Conservation (phyloP, 140 eudicot genomes). For the Flaveria floridana region DNA sequence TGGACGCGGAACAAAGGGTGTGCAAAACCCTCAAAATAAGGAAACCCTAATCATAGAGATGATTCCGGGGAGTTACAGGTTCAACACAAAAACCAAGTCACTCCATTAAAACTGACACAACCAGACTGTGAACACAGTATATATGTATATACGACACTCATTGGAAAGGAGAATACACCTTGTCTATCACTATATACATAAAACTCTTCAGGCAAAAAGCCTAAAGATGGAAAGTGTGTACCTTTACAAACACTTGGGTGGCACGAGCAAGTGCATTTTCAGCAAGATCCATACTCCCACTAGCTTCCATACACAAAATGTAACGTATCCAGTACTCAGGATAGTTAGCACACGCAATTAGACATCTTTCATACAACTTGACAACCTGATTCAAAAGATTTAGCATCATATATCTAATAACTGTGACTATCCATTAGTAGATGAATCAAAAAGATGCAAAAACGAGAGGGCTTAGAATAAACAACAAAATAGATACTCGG, state of each 20-base stretch:
- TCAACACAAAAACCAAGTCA: too few relatives aligned
- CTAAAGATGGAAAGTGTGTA: constrained; percentile 14
- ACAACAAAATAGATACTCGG: background rate
- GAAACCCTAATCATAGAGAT: too few relatives aligned
- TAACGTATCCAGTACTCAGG: constrained; percentile 95
- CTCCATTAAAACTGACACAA: too few relatives aligned
- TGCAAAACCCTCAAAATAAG: too few relatives aligned
- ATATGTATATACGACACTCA: too few relatives aligned
- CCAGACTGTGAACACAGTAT: too few relatives aligned
- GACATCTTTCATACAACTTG: constrained; percentile 94
- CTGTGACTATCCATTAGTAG: background rate
- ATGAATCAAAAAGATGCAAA: background rate
- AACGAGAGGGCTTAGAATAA: background rate
- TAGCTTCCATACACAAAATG: constrained; percentile 81
- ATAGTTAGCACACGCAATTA: constrained; percentile 93
- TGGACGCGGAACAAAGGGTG: too few relatives aligned
- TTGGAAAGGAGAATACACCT: too few relatives aligned
- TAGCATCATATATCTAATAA: background rate
- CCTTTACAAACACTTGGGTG: constrained; percentile 94
- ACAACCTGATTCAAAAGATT: constrained; percentile 60
- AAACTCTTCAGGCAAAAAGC: background rate
- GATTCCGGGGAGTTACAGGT: too few relatives aligned
- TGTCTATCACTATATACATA: too few relatives aligned
- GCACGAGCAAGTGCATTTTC: constrained; percentile 99
- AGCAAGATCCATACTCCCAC: constrained; percentile 82